Percentiles rank a stretch among this genome's conserved stretches.
These are phyloP conservation scores for Poteriospumella lacustris DNA, from an alignment of 108 stramenopile genomes.

Conservation along the genomic window DNA sequence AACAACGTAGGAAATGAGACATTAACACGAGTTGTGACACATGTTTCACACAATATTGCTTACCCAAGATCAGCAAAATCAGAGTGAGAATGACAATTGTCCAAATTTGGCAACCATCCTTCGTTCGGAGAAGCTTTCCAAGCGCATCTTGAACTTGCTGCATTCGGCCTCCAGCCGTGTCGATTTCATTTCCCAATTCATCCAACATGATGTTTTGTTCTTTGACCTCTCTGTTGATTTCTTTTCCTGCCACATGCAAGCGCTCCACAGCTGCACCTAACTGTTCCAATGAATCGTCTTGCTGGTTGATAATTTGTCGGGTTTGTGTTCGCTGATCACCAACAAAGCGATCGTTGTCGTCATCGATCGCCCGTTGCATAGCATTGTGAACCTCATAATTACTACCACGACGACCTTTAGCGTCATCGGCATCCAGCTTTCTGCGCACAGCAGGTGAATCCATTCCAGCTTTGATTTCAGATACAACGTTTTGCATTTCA, in stretches of 20 bases:
- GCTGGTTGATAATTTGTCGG: slow-evolving; percentile 3
- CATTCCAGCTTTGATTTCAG: neutral
- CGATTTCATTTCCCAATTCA: slow-evolving; percentile 1
- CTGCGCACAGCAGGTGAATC: neutral
- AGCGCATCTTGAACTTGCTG: neutral
- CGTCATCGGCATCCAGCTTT: slow-evolving; percentile 23
- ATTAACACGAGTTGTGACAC: neutral
- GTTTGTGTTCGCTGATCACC: slow-evolving; percentile 6
- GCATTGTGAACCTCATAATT: neutral
- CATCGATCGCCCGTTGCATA: neutral
- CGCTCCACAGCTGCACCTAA: slow-evolving; percentile 4
- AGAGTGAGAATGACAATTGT: slow-evolving; percentile 25
- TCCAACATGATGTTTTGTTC: slow-evolving; percentile 20
- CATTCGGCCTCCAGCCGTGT: neutral
- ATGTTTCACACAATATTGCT: neutral
- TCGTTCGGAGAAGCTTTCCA: slow-evolving; percentile 10
- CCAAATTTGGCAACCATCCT: slow-evolving; percentile 30
- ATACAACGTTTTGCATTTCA: neutral
- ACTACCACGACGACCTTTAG: too few relatives aligned
- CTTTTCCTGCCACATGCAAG: neutral
- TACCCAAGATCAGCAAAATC: slow-evolving; percentile 12
- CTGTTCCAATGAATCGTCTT: neutral
- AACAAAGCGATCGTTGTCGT: slow-evolving; percentile 17
- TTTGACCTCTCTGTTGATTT: slow-evolving; percentile 24
- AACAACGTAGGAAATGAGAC: neutral